Evolutionary conservation across 495 filamentous ascomycete species (phyloP).

Genomic region (Halenospora varia): DNA sequence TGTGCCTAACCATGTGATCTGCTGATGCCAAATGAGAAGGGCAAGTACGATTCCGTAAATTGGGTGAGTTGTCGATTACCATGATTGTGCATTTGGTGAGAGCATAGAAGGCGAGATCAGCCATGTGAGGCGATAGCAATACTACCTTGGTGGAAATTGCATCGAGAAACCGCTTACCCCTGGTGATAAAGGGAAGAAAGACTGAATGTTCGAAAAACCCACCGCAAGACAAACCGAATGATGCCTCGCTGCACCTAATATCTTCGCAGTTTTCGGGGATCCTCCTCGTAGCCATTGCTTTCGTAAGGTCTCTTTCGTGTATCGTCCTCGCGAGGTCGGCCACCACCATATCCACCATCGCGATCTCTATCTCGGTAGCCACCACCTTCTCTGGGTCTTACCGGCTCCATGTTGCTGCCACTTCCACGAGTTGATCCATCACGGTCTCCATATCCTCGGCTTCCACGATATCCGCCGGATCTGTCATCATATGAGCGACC

Average conservation of each 20-base stretch:
- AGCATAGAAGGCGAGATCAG: constrained; percentile 8
- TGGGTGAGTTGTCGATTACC: background rate
- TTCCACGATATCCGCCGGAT: constrained; percentile 56
- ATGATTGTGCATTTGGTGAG: too few relatives aligned
- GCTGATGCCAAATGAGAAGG: background rate
- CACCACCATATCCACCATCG: constrained; percentile 47
- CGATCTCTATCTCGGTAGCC: constrained; percentile 42
- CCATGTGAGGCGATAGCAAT: constrained; percentile 16
- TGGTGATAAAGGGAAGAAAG: constrained; percentile 50
- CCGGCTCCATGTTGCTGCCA: constrained; percentile 67
- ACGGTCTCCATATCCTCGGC: constrained; percentile 53
- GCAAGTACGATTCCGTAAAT: constrained; percentile 4
- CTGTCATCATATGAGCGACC: constrained; percentile 62
- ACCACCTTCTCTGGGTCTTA: constrained; percentile 48
- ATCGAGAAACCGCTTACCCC: constrained; percentile 61
- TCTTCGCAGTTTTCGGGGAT: constrained; percentile 73
- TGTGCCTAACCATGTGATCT: background rate
- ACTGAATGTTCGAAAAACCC: constrained; percentile 34
- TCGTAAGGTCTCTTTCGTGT: constrained; percentile 60
- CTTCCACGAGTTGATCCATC: constrained; percentile 51
- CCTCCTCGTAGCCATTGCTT: constrained; percentile 66
- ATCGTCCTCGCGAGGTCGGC: constrained; percentile 50
- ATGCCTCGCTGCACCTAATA: constrained; percentile 47
- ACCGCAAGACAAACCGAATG: constrained; percentile 29
- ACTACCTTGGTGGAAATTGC: constrained; percentile 26